phyloP scores from a whole-genome alignment of 2,329 filamentous ascomycete species.

The Pseudocercospora vitis region DNA sequence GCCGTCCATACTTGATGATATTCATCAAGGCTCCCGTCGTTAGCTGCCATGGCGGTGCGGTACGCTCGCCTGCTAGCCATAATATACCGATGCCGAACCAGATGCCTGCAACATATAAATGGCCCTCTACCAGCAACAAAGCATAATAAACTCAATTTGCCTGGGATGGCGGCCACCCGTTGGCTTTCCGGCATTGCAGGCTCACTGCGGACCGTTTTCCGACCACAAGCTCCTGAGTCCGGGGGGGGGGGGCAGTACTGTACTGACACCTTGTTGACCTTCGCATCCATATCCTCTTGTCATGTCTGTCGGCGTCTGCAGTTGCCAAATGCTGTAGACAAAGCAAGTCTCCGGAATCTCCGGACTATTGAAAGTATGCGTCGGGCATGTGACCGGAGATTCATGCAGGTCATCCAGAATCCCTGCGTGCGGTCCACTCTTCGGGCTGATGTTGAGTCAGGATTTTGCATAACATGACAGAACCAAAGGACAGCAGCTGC shows the following conservation, averaged over 20 bases:
- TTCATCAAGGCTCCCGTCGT: constrained; percentile 5
- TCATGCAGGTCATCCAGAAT: constrained; percentile 8
- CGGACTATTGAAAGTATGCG: background rate
- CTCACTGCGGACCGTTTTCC: background rate
- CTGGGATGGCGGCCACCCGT: background rate
- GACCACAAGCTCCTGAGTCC: constrained; percentile 8
- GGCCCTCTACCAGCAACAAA: constrained; percentile 5
- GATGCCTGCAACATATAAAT: constrained; percentile 2
- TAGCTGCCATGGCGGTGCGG: constrained; percentile 8
- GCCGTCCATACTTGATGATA: background rate
- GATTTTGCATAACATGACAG: background rate
- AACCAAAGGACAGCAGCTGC: background rate
- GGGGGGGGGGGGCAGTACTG: background rate
- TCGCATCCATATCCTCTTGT: too few relatives aligned
- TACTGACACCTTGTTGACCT: constrained; percentile 7
- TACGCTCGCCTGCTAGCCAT: background rate
- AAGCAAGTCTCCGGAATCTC: background rate
- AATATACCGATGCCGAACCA: constrained; percentile 5
- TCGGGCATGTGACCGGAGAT: background rate
- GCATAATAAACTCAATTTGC: background rate
- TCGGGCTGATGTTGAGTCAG: background rate
- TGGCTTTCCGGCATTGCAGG: constrained; percentile 7
- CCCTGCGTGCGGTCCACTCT: background rate
- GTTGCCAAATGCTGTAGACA: constrained; percentile 4
- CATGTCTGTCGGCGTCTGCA: background rate